These are phyloP conservation scores for Skeletonema marinoi DNA, from an alignment of 108 stramenopile genomes.

Conservation along the genomic window DNA sequence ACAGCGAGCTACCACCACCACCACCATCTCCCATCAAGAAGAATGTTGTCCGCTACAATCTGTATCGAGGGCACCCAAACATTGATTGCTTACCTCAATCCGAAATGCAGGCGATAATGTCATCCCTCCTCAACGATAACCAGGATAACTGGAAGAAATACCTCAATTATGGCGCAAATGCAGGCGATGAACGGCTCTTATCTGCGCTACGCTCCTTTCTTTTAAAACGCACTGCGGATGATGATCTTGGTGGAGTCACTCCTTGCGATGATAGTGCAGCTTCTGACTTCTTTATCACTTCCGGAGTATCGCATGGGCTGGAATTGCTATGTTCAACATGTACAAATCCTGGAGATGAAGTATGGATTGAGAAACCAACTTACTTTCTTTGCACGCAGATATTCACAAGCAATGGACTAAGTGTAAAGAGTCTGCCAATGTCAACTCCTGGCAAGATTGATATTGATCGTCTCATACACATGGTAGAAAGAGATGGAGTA, in stretches of 20 bases:
- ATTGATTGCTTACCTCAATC: conserved; percentile 40
- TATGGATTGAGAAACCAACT: conserved; percentile 65
- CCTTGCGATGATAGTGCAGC: not conserved
- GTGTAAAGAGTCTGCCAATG: conserved; percentile 59
- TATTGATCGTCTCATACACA: conserved; percentile 37
- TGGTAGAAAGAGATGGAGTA: conserved; percentile 38
- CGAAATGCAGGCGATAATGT: conserved; percentile 54
- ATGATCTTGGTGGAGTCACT: conserved; percentile 29
- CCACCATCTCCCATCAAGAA: too few relatives aligned
- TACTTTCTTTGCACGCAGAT: conserved; percentile 67
- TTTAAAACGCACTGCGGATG: conserved; percentile 37
- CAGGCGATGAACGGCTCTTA: conserved; percentile 42
- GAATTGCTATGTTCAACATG: conserved; percentile 60
- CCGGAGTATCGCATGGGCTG: conserved; percentile 71
- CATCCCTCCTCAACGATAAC: conserved; percentile 11
- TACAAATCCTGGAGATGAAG: conserved; percentile 59
- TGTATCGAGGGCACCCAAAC: conserved; percentile 73
- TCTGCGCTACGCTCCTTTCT: conserved; percentile 55
- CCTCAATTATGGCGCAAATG: conserved; percentile 51
- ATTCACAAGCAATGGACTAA: conserved; percentile 59
- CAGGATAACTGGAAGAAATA: not conserved
- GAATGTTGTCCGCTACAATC: conserved; percentile 24
- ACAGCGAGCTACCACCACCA: not conserved
- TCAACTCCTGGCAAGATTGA: conserved; percentile 42
- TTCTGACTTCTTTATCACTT: conserved; percentile 61